phyloP scores from a whole-genome alignment of 768 basidiomycete species.

The Mycena kentingensis region DNA sequence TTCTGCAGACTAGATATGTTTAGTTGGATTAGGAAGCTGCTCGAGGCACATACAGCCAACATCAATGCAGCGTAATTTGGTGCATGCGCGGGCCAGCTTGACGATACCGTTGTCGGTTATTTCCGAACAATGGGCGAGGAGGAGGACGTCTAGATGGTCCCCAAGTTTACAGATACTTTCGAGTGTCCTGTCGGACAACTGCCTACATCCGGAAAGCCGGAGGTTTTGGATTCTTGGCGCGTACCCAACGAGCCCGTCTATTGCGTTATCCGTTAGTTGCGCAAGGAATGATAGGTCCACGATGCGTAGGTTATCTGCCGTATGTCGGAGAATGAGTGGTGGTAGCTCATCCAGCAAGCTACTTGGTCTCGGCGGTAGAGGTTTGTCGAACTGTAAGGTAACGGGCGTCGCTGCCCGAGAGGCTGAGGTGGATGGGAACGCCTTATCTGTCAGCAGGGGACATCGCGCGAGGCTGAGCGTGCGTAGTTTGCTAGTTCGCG shows the following conservation, averaged over 20 bases:
- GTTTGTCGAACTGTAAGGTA: slow-evolving; percentile 43
- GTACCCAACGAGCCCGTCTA: slow-evolving; percentile 74
- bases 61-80: slow-evolving; percentile 78
- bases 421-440: slow-evolving; percentile 80
- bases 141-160: slow-evolving; percentile 74
- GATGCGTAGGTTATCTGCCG: slow-evolving; percentile 72
- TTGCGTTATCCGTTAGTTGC: slow-evolving; percentile 71
- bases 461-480: slow-evolving; percentile 80
- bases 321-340: slow-evolving; percentile 62
- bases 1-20: slow-evolving; percentile 63
- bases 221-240: slow-evolving; percentile 77
- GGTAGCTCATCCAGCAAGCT: slow-evolving; percentile 66
- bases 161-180: slow-evolving; percentile 71
- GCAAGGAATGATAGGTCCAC: slow-evolving; percentile 75
- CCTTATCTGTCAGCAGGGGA: slow-evolving; percentile 71
- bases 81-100: slow-evolving; percentile 68
- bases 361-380: slow-evolving; percentile 54
- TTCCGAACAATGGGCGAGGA: slow-evolving; percentile 75
- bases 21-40: slow-evolving; percentile 39
- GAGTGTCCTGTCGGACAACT: slow-evolving; percentile 72
- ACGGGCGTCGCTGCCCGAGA: slow-evolving; percentile 33
- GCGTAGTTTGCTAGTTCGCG: slow-evolving; percentile 59
- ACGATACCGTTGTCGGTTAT: slow-evolving; percentile 81
- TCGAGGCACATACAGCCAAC: slow-evolving; percentile 86
- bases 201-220: slow-evolving; percentile 74